A percentile compares a stretch with the other conserved stretches of the same genome.
Conservation (phyloP, 371 early-diverging fungal genomes). For the Actinomortierella ambigua region DNA sequence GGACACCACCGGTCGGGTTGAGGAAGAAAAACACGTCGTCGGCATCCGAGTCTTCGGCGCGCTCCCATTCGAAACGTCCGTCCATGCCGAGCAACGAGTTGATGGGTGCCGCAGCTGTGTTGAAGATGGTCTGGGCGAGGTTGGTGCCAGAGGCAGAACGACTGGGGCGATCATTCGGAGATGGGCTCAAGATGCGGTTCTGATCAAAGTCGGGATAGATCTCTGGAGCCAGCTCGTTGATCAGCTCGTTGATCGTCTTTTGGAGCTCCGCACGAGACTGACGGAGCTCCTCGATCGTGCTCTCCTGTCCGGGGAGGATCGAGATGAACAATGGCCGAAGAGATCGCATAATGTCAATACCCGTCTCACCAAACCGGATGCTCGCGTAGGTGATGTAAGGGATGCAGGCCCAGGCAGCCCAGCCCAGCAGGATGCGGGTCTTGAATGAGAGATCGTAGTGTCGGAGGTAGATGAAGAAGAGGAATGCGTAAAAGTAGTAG, state of each 20-base stretch:
- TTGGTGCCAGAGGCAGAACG: constrained; percentile 44
- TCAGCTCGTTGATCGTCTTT: constrained; percentile 74
- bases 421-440: constrained; percentile 39
- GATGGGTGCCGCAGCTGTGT: constrained; percentile 30
- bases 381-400: constrained; percentile 83
- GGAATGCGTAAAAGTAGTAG: constrained; percentile 73
- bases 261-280: constrained; percentile 76
- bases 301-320: constrained; percentile 62
- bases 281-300: constrained; percentile 62
- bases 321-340: constrained; percentile 84
- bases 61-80: constrained; percentile 64
- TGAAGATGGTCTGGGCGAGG: constrained; percentile 40
- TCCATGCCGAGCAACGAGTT: constrained; percentile 57
- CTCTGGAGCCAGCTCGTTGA: constrained; percentile 88
- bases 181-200: constrained; percentile 46
- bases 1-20: constrained; percentile 47
- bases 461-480: constrained; percentile 54
- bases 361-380: constrained; percentile 88
- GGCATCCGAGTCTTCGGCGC: constrained; percentile 50
- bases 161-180: constrained; percentile 27
- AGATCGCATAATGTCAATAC: constrained; percentile 83
- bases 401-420: constrained; percentile 37
- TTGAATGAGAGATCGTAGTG: constrained; percentile 36
- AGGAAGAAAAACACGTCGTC: constrained; percentile 58
- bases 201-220: constrained; percentile 82